Evolutionary conservation across 1,139 yeast species (phyloP), one percentile per base, ranked within the genome.

Genomic region (Pichia sp.): DNA sequence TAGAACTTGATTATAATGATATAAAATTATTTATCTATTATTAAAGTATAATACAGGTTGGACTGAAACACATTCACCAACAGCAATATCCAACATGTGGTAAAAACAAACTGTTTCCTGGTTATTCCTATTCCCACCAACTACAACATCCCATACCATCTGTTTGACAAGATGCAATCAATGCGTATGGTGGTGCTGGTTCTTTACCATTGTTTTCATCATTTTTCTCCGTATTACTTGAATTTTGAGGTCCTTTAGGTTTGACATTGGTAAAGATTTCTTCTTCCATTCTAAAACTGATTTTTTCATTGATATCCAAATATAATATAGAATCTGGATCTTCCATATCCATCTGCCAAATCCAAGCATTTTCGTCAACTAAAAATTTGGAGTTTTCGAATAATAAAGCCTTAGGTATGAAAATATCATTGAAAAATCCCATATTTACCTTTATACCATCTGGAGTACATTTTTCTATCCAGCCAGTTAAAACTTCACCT

Each of bases 121-220:
- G 23, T 16, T 16, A 16, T 16, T 16, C 23, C 57, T 56, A 79
- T 58, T 85, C 94, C 98, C 98, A 92, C 97, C 97, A 92, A 44
- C 90, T 76, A 36, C 86, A 81, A 57, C 95, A 79, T 4, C 98
- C 98, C 94, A 87, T 85, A 39, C 98, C 98, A 57, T 87, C 96
- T 4, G 86, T 78, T 61, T 88, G 96, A 63, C 97, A 88, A 45
- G 95, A 84, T n/a, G 94, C 97, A 33, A 85, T 64, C 33, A 92
- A 67, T 10, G 88, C 86, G 62, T 86, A 88, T 1, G 95, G 85
- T 23, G 96, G 92, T 43, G 62, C 55, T 43, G 55, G 55, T n/a
- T 55, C 55, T 38, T 56, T 52, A 11, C 44, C 45, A 3, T 41
- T 36, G 4, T 52, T 52, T 4, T 56, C 57, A 40, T 57, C 57